Conservation (phyloP, 169 alveolate species). For the Cryptosporidium ubiquitum region DNA sequence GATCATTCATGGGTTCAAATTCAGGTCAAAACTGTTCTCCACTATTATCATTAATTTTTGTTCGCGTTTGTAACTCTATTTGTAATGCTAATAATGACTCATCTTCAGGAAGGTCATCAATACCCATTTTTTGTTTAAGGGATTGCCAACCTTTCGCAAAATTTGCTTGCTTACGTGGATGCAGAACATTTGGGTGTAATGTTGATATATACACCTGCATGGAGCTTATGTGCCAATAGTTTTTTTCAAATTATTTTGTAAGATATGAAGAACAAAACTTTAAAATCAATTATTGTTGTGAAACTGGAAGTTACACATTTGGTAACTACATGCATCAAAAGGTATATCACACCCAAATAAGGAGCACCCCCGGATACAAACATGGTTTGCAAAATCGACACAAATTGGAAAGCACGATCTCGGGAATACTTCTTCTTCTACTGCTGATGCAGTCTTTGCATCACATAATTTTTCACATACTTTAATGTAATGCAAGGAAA, state of each 20-base stretch:
- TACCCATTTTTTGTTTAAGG: slow-evolving; percentile 51
- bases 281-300: not conserved
- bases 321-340: slow-evolving; percentile 37
- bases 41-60: slow-evolving; percentile 41
- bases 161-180: slow-evolving; percentile 60
- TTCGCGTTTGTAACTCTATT: slow-evolving; percentile 60
- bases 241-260: not conserved
- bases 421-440: slow-evolving; percentile 40
- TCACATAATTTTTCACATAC: slow-evolving; percentile 50
- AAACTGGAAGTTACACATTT: slow-evolving; percentile 46
- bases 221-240: slow-evolving; percentile 60
- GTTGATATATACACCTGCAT: slow-evolving; percentile 61
- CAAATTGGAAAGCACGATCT: slow-evolving; percentile 67
- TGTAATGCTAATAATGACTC: slow-evolving; percentile 57
- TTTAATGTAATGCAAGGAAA: slow-evolving; percentile 44
- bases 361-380: slow-evolving; percentile 20
- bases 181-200: slow-evolving; percentile 46
- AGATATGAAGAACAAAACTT: not conserved
- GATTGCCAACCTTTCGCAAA: slow-evolving; percentile 62
- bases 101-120: slow-evolving; percentile 48
- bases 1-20: slow-evolving; percentile 17
- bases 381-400: slow-evolving; percentile 37
- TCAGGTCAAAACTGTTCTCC: slow-evolving; percentile 58
- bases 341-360: slow-evolving; percentile 36
- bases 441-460: not conserved